Evolutionary conservation across 78 protist species (phyloP), one percentile per base, ranked within the genome.

Genomic region (Corallochytrium limacisporum): DNA sequence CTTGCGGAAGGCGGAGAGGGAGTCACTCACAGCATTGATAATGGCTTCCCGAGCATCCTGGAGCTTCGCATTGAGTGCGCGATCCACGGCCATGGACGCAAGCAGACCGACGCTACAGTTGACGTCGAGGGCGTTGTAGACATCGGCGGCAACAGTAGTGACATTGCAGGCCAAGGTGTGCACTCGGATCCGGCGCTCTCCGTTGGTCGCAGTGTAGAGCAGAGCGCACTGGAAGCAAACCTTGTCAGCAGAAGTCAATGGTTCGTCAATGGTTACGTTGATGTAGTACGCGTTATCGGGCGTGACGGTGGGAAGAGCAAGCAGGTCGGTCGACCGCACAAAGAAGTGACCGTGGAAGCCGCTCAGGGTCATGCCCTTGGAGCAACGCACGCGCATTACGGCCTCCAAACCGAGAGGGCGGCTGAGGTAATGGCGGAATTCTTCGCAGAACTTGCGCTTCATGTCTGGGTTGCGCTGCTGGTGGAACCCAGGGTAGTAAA

Each of bases 151-250:
- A n/a, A n/a, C n/a, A n/a, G n/a, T n/a, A n/a, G n/a, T n/a, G n/a
- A n/a, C n/a, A n/a, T n/a, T n/a, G 26, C 49, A 38, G 6, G 50
- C 36, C 15, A 42, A 3, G 7, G 75, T 77, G 66, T 44, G 65
- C 37, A 77, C 72, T 12, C 83, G 66, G 49, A 77, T 61, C 26
- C 71, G 69, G 16, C 83, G 67, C 67, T 60, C 68, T 33, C 71
- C 50, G 61, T 54, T 62, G 18, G 48, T 1, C 20, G 60, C 48
- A 20, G 79, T 65, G 65, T 59, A 74, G n/a, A 74, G 54, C 22
- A 72, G 15, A 15, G 63, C 46, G 12, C 51, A 4, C 71, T 72
- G 78, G 33, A 72, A 8, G 38, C 22, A 49, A 24, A 28, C 55
- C 24, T 10, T 7, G 7, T 3, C 2, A n/a, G 15, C 47, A 6